phyloP scores from a whole-genome alignment of 331 rosid species.

The Malus hybrid region DNA sequence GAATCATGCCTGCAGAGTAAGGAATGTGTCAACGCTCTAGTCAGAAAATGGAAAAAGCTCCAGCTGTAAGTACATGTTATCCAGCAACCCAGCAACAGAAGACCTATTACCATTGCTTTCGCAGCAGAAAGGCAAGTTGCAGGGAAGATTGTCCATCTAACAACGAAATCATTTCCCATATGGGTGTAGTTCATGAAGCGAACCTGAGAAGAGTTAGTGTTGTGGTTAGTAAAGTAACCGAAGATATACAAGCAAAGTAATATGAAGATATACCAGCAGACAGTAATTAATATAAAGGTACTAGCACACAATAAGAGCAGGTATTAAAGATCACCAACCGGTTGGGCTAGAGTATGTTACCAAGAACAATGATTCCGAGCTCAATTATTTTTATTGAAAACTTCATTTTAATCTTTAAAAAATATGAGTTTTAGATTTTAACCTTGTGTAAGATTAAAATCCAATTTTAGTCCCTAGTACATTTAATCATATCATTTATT shows the following conservation, averaged over 20 bases:
- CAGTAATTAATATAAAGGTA: not conserved
- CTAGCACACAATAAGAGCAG: too few relatives aligned
- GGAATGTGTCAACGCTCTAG: not conserved
- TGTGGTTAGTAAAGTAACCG: not conserved
- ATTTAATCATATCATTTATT: too few relatives aligned
- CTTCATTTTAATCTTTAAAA: too few relatives aligned
- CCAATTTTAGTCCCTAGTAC: too few relatives aligned
- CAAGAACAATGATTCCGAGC: too few relatives aligned
- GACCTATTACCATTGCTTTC: constrained; percentile 29
- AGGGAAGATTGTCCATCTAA: constrained; percentile 30
- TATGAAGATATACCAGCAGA: not conserved
- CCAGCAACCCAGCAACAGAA: not conserved
- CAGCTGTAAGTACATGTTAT: not conserved
- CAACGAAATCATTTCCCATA: constrained; percentile 13
- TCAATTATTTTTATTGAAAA: too few relatives aligned
- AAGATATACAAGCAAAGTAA: not conserved
- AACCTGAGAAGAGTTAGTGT: constrained; percentile 21
- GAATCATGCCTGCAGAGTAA: constrained; percentile 18
- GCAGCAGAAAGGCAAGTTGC: constrained; percentile 22
- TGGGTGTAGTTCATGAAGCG: constrained; percentile 25
- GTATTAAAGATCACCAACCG: too few relatives aligned
- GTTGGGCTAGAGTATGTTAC: too few relatives aligned
- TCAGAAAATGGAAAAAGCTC: not conserved
- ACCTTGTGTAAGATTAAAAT: too few relatives aligned
- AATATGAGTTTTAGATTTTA: too few relatives aligned